These are phyloP conservation scores for Kluyveromyces sp. DNA, from an alignment of 1,139 yeast genomes.

Conservation along the genomic window DNA sequence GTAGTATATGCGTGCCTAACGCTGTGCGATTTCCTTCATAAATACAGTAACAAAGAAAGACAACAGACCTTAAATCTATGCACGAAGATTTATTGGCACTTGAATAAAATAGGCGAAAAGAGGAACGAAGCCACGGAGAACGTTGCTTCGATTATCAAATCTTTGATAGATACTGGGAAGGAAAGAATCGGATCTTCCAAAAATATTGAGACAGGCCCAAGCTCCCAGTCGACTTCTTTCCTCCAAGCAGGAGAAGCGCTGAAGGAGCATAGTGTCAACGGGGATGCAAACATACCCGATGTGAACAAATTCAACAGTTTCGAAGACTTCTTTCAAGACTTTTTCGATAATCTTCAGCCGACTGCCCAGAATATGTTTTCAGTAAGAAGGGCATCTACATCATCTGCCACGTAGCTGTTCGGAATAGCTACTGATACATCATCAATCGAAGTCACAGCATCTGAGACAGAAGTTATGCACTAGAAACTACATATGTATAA, in stretches of 20 bases:
- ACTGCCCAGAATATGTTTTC: slow-evolving; percentile 28
- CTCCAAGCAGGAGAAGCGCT: neutral
- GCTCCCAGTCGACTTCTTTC: neutral
- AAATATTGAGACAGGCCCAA: neutral
- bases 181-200: slow-evolving; percentile 13
- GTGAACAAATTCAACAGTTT: slow-evolving; percentile 41
- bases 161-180: slow-evolving; percentile 40
- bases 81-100: slow-evolving; percentile 47
- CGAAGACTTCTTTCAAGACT: slow-evolving; percentile 44
- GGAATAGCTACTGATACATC: neutral
- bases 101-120: slow-evolving; percentile 46
- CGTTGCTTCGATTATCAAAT: slow-evolving; percentile 45
- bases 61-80: slow-evolving; percentile 39
- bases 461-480: neutral
- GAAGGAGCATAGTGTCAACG: slow-evolving; percentile 6
- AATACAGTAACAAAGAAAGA: slow-evolving; percentile 34
- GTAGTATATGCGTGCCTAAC: slow-evolving; percentile 47
- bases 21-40: slow-evolving; percentile 39
- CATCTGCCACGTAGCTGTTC: neutral
- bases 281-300: slow-evolving; percentile 33
- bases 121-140: slow-evolving; percentile 50
- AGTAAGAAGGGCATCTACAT: slow-evolving; percentile 1
- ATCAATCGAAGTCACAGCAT: neutral
- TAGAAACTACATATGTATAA: too few species aligned
- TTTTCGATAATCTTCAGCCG: slow-evolving; percentile 32